These are phyloP conservation scores for Avena eriantha DNA, from an alignment of 176 grass and related monocot species.

Conservation along the genomic window DNA sequence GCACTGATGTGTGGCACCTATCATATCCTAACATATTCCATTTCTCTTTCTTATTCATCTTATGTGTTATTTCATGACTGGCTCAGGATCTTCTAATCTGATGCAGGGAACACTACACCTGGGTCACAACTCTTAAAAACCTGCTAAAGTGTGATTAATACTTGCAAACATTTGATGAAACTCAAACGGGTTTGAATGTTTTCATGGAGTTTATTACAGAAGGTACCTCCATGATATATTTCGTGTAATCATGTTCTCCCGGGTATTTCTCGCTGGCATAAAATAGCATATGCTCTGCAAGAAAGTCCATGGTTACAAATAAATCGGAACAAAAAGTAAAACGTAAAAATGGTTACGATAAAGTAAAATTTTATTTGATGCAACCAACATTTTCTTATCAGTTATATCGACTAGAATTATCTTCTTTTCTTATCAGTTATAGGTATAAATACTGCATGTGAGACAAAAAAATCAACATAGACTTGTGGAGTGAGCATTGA, in stretches of 20 bases:
- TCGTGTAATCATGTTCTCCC: conserved; percentile 80
- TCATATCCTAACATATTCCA: background rate
- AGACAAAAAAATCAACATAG: background rate
- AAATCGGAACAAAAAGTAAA: conserved; percentile 1
- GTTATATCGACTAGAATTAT: background rate
- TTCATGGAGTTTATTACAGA: conserved; percentile 23
- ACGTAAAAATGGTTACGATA: background rate
- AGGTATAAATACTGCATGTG: background rate
- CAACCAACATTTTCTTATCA: background rate
- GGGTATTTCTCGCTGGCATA: conserved; percentile 99
- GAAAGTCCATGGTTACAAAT: conserved; percentile 40
- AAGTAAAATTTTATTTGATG: conserved; percentile 4
- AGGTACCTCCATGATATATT: conserved; percentile 89
- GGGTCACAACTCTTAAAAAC: conserved; percentile 1
- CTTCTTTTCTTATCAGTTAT: background rate
- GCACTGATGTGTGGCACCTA: too few species aligned
- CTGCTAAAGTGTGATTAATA: conserved; percentile 16
- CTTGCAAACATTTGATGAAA: conserved; percentile 5
- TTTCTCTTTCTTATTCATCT: background rate
- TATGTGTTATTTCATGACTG: background rate
- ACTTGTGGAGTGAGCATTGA: background rate
- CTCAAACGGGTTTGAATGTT: background rate
- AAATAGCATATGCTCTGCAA: conserved; percentile 98
- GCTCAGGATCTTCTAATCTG: background rate
- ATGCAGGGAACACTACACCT: background rate